Evolutionary conservation across 371 early-diverging fungal genomes (phyloP).

Genomic region (Actinomortierella ambigua): DNA sequence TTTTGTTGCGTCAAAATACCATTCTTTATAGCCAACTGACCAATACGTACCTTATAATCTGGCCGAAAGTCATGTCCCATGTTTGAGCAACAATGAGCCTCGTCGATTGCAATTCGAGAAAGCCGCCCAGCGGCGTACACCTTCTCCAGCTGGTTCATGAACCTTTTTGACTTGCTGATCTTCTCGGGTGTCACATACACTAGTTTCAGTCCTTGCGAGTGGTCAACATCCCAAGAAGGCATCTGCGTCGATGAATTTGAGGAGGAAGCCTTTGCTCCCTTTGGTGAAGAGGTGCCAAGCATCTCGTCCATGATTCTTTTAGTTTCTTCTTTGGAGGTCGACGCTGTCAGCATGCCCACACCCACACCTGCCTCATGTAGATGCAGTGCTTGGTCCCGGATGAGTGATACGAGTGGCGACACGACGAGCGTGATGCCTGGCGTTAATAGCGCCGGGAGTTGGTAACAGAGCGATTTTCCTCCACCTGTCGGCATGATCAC

Average conservation of each 20-base stretch:
- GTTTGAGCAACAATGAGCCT: constrained; percentile 83
- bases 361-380: constrained; percentile 71
- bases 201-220: constrained; percentile 45
- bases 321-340: constrained; percentile 59
- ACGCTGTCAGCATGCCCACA: constrained; percentile 68
- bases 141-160: constrained; percentile 69
- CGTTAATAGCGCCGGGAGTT: constrained; percentile 82
- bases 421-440: constrained; percentile 83
- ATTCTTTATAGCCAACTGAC: constrained; percentile 2
- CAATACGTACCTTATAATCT: constrained; percentile 47
- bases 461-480: constrained; percentile 90
- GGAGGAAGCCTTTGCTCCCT: constrained; percentile 15
- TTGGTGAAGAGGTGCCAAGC: constrained; percentile 21
- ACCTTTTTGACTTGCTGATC: constrained; percentile 73
- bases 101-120: constrained; percentile 85
- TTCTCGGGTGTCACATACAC: constrained; percentile 94
- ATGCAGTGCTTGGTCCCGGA: constrained; percentile 84
- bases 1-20: constrained; percentile 4
- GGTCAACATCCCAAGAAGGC: not conserved
- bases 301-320: constrained; percentile 56
- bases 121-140: constrained; percentile 63
- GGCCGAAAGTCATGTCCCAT: constrained; percentile 90
- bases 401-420: constrained; percentile 84
- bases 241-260: constrained; percentile 9
- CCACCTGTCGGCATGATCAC: constrained; percentile 92